Evolutionary conservation across 2,329 filamentous ascomycete species (phyloP).

Genomic region (Fusarium chaquense): DNA sequence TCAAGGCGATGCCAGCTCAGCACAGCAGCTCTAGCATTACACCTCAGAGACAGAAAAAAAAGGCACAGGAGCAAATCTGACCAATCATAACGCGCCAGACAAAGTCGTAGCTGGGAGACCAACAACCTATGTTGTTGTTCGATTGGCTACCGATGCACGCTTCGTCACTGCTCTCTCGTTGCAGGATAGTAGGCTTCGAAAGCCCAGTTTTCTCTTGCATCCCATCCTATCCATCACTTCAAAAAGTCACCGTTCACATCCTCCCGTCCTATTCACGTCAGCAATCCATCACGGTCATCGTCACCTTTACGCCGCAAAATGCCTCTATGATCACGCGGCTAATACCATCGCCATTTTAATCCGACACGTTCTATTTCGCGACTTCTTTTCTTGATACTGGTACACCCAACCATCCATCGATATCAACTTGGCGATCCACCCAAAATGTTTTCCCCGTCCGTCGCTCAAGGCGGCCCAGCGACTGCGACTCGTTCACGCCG

Average conservation of each 20-base stretch:
- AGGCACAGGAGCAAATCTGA: background rate
- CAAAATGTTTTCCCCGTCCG: slow-evolving; percentile 71
- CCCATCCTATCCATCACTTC: slow-evolving; percentile 23
- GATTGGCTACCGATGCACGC: slow-evolving; percentile 45
- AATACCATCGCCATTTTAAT: slow-evolving; percentile 41
- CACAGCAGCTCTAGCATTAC: slow-evolving; percentile 36
- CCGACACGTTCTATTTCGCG: slow-evolving; percentile 29
- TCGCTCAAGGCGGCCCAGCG: slow-evolving; percentile 64
- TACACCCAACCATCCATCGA: slow-evolving; percentile 18
- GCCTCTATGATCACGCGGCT: slow-evolving; percentile 45
- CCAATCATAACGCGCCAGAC: slow-evolving; percentile 42
- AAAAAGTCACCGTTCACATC: slow-evolving; percentile 44
- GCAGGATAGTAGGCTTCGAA: slow-evolving; percentile 22
- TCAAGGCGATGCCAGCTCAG: slow-evolving; percentile 44
- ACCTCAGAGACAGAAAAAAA: slow-evolving; percentile 8
- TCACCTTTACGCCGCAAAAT: slow-evolving; percentile 46
- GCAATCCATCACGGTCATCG: slow-evolving; percentile 29
- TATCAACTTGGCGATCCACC: slow-evolving; percentile 43
- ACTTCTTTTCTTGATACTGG: slow-evolving; percentile 23
- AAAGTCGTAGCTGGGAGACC: slow-evolving; percentile 40
- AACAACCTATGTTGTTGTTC: slow-evolving; percentile 43
- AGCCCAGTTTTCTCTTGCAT: slow-evolving; percentile 38
- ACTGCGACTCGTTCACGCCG: slow-evolving; percentile 71
- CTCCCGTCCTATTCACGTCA: slow-evolving; percentile 31
- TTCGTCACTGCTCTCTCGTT: slow-evolving; percentile 45